Evolutionary conservation across 352 stramenopile species (phyloP).

Genomic region (Phytophthora parvispora): DNA sequence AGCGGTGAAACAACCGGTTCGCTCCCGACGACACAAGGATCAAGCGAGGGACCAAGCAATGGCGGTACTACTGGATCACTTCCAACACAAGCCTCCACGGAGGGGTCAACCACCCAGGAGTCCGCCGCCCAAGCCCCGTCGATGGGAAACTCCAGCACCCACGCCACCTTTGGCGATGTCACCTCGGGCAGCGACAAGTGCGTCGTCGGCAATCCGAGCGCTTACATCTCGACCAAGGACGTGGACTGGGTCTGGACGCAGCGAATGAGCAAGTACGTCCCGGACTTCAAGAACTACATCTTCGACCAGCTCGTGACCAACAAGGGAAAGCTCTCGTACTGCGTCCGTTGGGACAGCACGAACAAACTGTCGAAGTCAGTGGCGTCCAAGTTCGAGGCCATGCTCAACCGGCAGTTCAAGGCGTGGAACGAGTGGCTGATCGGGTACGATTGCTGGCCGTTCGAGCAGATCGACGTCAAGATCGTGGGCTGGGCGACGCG

Average conservation of each 20-base stretch:
- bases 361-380: conserved; percentile 48
- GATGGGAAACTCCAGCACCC: conserved; percentile 14
- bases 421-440: no score
- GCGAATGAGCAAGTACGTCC: conserved; percentile 28
- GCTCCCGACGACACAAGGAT: conserved; percentile 12
- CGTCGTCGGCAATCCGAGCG: conserved; percentile 28
- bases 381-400: conserved; percentile 55
- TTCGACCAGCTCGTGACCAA: conserved; percentile 55
- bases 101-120: conserved; percentile 14
- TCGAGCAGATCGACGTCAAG: no score
- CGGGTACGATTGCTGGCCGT: no score
- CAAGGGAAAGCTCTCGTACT: conserved; percentile 47
- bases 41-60: no score
- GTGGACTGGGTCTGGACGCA: conserved; percentile 33
- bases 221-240: conserved; percentile 24
- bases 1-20: background rate
- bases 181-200: conserved; percentile 35
- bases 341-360: conserved; percentile 59
- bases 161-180: conserved; percentile 34
- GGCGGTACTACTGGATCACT: conserved; percentile 1
- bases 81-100: conserved; percentile 7
- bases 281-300: conserved; percentile 48
- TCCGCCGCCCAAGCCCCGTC: conserved; percentile 7
- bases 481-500: no score
- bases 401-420: no score